Conservation (phyloP, 169 alveolate genomes). For the Eimeria mitis region DNA sequence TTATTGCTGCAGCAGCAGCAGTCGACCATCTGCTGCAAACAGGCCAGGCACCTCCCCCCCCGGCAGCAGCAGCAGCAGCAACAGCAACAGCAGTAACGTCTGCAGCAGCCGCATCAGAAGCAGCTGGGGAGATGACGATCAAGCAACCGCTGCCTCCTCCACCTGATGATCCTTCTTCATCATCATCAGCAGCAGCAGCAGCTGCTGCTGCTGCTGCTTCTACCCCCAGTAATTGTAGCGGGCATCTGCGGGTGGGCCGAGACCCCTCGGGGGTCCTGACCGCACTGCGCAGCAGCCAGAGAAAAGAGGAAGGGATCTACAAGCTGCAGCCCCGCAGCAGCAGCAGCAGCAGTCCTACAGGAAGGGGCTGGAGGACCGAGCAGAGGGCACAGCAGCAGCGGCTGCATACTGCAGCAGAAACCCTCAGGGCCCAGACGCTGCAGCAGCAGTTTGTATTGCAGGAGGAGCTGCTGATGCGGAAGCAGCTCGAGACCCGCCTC, state of each 20-base stretch:
- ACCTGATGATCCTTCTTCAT: background rate
- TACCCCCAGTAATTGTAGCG: background rate
- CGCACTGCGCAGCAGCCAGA: background rate
- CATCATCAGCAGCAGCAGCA: constrained; percentile 15
- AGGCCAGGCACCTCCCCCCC: constrained; percentile 30
- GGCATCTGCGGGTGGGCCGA: constrained; percentile 13
- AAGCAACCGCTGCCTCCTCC: background rate
- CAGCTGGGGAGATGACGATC: too few species aligned
- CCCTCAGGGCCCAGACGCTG: constrained; percentile 21
- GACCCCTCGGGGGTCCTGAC: constrained; percentile 25
- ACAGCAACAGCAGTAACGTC: background rate
- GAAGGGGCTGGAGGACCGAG: constrained; percentile 20
- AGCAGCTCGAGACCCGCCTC: constrained; percentile 53
- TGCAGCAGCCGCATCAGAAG: background rate
- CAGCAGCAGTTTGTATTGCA: constrained; percentile 60
- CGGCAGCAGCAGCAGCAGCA: constrained; percentile 26
- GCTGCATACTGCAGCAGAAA: constrained; percentile 30
- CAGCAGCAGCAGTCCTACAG: constrained; percentile 21
- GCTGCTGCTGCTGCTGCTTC: background rate
- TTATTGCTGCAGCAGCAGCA: constrained; percentile 45
- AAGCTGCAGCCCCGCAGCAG: constrained; percentile 33
- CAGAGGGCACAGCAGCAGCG: constrained; percentile 52
- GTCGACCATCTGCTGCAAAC: constrained; percentile 34
- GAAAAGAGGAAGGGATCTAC: background rate
- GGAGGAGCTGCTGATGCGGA: constrained; percentile 55